Evolutionary conservation across 257 asterid genomes (phyloP).

Genomic region (Cruciata laevipes): DNA sequence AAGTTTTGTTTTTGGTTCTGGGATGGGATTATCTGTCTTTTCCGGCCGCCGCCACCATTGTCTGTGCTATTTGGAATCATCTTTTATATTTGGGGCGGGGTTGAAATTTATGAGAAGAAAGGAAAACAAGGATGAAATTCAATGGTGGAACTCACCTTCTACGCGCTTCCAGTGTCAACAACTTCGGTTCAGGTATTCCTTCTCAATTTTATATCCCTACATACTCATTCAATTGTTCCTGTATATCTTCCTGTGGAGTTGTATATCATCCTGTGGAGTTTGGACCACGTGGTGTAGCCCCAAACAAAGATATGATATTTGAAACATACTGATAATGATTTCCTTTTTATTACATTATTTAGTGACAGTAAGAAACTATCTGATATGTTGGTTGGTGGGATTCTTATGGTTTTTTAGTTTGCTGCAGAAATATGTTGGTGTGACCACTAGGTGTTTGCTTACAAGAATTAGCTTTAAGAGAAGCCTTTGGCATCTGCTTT

Average conservation of each 20-base stretch:
- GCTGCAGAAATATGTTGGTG: not conserved
- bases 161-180: conserved; percentile 1
- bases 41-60: too few relatives aligned
- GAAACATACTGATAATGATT: not conserved
- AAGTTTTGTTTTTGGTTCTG: too few relatives aligned
- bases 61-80: too few relatives aligned
- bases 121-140: too few relatives aligned
- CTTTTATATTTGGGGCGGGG: too few relatives aligned
- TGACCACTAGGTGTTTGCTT: conserved; percentile 1
- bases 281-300: not conserved
- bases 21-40: too few relatives aligned
- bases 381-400: not conserved
- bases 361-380: not conserved
- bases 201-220: not conserved
- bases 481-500: too few relatives aligned
- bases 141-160: not conserved
- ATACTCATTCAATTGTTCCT: not conserved
- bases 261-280: not conserved
- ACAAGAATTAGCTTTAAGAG: not conserved
- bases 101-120: too few relatives aligned
- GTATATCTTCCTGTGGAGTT: too few relatives aligned
- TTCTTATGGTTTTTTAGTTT: not conserved
- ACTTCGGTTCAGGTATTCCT: conserved; percentile 4
- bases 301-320: too few relatives aligned
- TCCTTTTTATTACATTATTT: not conserved